Conservation (phyloP, 495 filamentous ascomycete species). For the Amniculicola lignicola region DNA sequence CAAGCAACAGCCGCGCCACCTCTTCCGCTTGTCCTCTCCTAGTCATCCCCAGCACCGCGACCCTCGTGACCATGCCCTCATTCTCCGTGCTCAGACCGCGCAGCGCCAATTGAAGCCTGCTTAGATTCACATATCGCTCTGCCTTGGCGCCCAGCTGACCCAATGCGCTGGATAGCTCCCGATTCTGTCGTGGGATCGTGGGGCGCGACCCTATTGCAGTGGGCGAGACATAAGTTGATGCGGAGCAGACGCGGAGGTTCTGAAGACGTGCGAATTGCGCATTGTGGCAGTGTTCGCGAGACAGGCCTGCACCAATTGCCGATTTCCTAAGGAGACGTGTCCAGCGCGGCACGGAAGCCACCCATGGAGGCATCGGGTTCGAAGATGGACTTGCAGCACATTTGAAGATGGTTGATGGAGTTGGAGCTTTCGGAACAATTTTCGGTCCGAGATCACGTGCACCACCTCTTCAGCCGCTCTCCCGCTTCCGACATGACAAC, state of each 20-base stretch:
- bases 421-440: constrained; percentile 1
- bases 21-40: constrained; percentile 51
- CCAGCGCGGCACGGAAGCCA: constrained; percentile 27
- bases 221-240: constrained; percentile 38
- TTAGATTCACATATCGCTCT: constrained; percentile 65
- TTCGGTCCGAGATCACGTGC: constrained; percentile 17
- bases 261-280: not conserved
- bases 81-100: constrained; percentile 66
- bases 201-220: constrained; percentile 42
- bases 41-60: constrained; percentile 62
- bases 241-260: constrained; percentile 39
- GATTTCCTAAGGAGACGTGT: constrained; percentile 1
- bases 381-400: not conserved
- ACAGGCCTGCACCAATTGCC: constrained; percentile 1
- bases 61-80: constrained; percentile 67
- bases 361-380: constrained; percentile 34
- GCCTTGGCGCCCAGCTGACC: constrained; percentile 59
- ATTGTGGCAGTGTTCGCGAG: not conserved
- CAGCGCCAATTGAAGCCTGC: constrained; percentile 75
- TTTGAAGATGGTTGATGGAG: not conserved
- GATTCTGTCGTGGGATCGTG: constrained; percentile 32
- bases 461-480: not conserved
- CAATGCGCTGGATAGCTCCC: constrained; percentile 60
- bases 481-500: not conserved
- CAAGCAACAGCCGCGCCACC: constrained; percentile 68